Conservation (phyloP, 805 yeast genomes). For the Candida sanyiensis region DNA sequence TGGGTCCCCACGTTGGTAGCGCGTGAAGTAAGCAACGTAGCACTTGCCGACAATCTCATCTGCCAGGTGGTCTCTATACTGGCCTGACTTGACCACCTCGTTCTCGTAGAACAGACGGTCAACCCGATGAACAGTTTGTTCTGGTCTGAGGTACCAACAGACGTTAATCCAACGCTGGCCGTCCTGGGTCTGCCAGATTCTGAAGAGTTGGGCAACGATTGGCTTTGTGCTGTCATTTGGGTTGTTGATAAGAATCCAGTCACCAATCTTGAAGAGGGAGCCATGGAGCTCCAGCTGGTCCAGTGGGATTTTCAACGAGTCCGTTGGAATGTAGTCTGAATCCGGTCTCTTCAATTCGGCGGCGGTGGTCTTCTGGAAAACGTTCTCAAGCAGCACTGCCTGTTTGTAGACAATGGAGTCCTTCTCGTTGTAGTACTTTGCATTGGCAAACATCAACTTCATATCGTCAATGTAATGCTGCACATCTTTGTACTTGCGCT, state of each 20-base stretch:
- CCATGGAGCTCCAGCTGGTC: conserved; percentile 71
- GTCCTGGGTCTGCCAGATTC: conserved; percentile 83
- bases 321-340: conserved; percentile 56
- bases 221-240: conserved; percentile 88
- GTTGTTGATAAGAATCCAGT: conserved; percentile 86
- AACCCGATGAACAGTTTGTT: conserved; percentile 91
- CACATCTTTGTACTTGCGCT: conserved; percentile 72
- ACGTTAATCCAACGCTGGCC: conserved; percentile 86
- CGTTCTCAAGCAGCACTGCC: conserved; percentile 56
- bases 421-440: conserved; percentile 56
- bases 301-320: conserved; percentile 63
- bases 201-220: conserved; percentile 87
- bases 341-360: conserved; percentile 80
- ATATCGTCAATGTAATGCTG: conserved; percentile 76
- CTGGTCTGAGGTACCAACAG: conserved; percentile 97
- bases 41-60: conserved; percentile 90
- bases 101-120: conserved; percentile 88
- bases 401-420: conserved; percentile 55
- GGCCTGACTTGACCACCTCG: conserved; percentile 95
- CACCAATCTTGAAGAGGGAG: conserved; percentile 77
- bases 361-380: conserved; percentile 51
- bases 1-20: conserved; percentile 93
- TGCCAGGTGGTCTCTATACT: conserved; percentile 88
- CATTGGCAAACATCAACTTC: conserved; percentile 66
- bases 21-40: conserved; percentile 89